Percentiles rank a stretch among this genome's conserved stretches.
These are phyloP conservation scores for Strobilomyces echinocephalus DNA, from an alignment of 768 basidiomycete genomes.

Conservation along the genomic window DNA sequence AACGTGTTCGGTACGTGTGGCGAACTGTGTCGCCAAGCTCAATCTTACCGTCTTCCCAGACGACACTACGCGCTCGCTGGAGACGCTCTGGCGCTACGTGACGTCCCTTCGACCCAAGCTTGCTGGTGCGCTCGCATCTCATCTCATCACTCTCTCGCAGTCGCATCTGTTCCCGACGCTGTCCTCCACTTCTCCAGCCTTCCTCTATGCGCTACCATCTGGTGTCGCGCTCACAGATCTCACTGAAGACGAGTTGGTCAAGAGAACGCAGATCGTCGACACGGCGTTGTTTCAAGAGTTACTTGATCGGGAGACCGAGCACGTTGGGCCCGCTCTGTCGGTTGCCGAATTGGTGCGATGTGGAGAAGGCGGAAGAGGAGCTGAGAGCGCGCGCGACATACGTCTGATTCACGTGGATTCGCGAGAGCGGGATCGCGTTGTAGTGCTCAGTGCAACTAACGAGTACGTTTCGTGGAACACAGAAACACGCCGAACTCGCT, in stretches of 20 bases:
- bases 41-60: slow-evolving; percentile 34
- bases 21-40: neutral
- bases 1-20: slow-evolving; percentile 31
- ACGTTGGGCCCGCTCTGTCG: slow-evolving; percentile 85
- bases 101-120: no score
- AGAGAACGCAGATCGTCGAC: no score
- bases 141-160: slow-evolving; percentile 58
- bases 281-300: no score
- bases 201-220: no score
- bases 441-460: no score
- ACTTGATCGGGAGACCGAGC: slow-evolving; percentile 67
- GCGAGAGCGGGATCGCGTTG: neutral
- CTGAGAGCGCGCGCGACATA: slow-evolving; percentile 75
- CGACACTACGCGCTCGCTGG: slow-evolving; percentile 67
- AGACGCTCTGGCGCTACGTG: slow-evolving; percentile 80
- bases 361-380: slow-evolving; percentile 87
- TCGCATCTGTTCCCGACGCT: slow-evolving; percentile 59
- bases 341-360: slow-evolving; percentile 95
- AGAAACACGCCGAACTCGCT: slow-evolving; percentile 70
- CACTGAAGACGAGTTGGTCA: no score
- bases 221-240: no score
- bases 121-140: no score
- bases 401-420: slow-evolving; percentile 9
- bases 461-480: neutral
- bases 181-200: slow-evolving; percentile 57